Evolutionary conservation across 495 filamentous ascomycete genomes (phyloP).

Genomic region (Aspergillus sclerotiicarbonarius): DNA sequence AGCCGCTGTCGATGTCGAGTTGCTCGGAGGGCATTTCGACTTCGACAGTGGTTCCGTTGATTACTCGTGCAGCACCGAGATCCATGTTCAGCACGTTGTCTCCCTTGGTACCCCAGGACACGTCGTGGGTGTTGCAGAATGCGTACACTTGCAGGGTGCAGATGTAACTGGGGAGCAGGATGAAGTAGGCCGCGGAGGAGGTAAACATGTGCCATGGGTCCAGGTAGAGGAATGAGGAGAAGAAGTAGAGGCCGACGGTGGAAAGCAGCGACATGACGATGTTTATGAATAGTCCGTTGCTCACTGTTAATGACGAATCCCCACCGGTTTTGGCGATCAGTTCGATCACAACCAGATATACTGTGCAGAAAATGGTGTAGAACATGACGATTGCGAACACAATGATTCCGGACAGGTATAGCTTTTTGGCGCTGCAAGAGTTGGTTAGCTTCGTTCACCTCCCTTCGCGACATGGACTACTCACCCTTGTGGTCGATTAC

Average conservation of each 20-base stretch:
- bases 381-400: slow-evolving; percentile 91
- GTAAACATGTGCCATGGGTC: slow-evolving; percentile 99
- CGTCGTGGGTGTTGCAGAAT: slow-evolving; percentile 99
- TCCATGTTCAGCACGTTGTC: slow-evolving; percentile 93
- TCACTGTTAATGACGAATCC: slow-evolving; percentile 53
- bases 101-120: slow-evolving; percentile 98
- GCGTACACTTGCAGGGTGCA: slow-evolving; percentile 98
- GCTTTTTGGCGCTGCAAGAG: slow-evolving; percentile 65
- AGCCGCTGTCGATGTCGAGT: slow-evolving; percentile 95
- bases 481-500: slow-evolving; percentile 92
- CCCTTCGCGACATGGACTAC: slow-evolving; percentile 6
- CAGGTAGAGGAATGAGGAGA: slow-evolving; percentile 92
- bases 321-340: slow-evolving; percentile 53
- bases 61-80: slow-evolving; percentile 75
- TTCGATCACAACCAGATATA: slow-evolving; percentile 84
- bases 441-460: slow-evolving; percentile 1
- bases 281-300: slow-evolving; percentile 90
- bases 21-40: slow-evolving; percentile 98
- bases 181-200: slow-evolving; percentile 86
- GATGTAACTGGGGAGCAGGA: slow-evolving; percentile 88
- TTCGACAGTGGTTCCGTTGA: slow-evolving; percentile 64
- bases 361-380: slow-evolving; percentile 83
- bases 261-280: slow-evolving; percentile 85
- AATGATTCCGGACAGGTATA: slow-evolving; percentile 85
- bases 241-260: slow-evolving; percentile 92